Conservation (phyloP, 129 eudicot genomes). For the Solidago caesia region DNA sequence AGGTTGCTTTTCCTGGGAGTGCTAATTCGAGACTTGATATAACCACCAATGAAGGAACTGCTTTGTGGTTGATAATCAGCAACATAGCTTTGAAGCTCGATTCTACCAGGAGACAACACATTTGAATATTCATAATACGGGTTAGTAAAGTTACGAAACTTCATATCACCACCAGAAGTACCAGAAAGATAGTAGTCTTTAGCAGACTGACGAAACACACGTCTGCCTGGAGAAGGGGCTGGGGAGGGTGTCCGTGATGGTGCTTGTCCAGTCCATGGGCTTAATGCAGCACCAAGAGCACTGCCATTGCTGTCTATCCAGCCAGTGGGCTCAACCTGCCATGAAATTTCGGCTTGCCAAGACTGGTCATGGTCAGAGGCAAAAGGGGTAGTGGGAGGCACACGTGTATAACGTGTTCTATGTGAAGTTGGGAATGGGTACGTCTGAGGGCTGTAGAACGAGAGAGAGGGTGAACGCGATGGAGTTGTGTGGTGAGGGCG, state of each 20-base stretch:
- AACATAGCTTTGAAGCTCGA: constrained; percentile 73
- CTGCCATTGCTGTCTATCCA: constrained; percentile 42
- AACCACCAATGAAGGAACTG: constrained; percentile 28
- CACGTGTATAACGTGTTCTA: constrained; percentile 35
- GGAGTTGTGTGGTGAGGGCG: constrained; percentile 40
- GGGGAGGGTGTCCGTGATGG: constrained; percentile 30
- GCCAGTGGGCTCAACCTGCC: constrained; percentile 57
- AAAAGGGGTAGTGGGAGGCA: constrained; percentile 60
- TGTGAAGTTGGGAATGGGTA: constrained; percentile 33
- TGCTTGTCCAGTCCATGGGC: constrained; percentile 57
- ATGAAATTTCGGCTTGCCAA: constrained; percentile 72
- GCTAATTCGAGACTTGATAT: constrained; percentile 34
- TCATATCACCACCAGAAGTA: constrained; percentile 24
- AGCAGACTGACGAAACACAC: constrained; percentile 56
- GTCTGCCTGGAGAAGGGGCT: constrained; percentile 21
- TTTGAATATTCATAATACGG: constrained; percentile 42
- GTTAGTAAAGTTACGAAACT: constrained; percentile 31
- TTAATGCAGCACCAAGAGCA: constrained; percentile 62
- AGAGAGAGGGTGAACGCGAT: constrained; percentile 29
- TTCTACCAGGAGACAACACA: constrained; percentile 50
- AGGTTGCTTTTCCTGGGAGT: constrained; percentile 20
- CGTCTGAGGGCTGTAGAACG: constrained; percentile 45
- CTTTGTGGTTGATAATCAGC: constrained; percentile 32
- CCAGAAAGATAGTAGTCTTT: constrained; percentile 60
- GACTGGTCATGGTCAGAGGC: constrained; percentile 66